Conservation (phyloP, 352 stramenopile genomes). For the Pythium graminicola region DNA sequence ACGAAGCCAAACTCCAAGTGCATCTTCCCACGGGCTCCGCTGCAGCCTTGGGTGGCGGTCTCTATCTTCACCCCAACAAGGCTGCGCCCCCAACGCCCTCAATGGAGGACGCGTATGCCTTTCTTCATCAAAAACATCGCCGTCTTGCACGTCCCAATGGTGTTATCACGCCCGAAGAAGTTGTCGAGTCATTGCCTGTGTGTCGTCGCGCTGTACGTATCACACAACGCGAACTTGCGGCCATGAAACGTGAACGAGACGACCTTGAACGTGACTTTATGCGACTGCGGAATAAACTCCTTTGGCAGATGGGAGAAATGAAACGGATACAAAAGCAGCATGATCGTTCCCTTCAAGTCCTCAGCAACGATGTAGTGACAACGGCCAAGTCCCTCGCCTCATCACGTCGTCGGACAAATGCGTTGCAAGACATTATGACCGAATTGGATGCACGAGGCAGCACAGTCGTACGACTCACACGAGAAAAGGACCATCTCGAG, state of each 20-base stretch:
- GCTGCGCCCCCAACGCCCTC: not conserved
- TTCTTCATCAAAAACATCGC: conserved; percentile 27
- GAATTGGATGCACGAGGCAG: conserved; percentile 60
- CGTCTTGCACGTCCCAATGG: conserved; percentile 33
- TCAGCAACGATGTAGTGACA: conserved; percentile 37
- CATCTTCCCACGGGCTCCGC: conserved; percentile 17
- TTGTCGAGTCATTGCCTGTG: conserved; percentile 61
- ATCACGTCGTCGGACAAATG: conserved; percentile 59
- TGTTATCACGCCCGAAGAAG: conserved; percentile 63
- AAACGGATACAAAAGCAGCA: conserved; percentile 70
- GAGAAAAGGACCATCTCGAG: conserved; percentile 59
- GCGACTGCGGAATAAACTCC: conserved; percentile 48
- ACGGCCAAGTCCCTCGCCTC: conserved; percentile 59
- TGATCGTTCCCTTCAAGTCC: conserved; percentile 39
- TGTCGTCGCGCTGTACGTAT: conserved; percentile 64
- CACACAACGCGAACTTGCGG: conserved; percentile 60
- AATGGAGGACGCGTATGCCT: conserved; percentile 26
- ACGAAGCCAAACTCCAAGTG: conserved; percentile 32
- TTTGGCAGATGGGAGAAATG: conserved; percentile 63
- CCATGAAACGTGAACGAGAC: conserved; percentile 64
- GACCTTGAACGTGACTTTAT: conserved; percentile 73
- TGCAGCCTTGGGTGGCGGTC: conserved; percentile 5
- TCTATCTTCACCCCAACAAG: conserved; percentile 23
- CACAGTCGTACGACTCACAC: conserved; percentile 44
- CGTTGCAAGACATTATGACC: conserved; percentile 75